Conservation (phyloP, 257 asterid genomes). For the Penstemon eatonii region DNA sequence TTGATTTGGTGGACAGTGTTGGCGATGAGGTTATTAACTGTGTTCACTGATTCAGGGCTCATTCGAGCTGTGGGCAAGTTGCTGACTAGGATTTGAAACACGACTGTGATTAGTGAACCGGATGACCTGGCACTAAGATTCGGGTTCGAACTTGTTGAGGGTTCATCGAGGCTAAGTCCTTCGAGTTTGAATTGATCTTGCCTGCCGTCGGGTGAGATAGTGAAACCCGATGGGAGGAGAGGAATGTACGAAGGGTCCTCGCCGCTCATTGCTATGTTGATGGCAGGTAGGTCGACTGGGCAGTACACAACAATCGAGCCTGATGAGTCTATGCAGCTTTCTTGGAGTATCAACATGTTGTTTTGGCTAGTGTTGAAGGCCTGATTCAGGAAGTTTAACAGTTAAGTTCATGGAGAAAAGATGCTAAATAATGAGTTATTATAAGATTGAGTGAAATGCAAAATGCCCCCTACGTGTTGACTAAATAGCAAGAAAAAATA, state of each 20-base stretch:
- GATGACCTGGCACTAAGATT: slow-evolving; percentile 21
- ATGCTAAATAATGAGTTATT: too few relatives aligned
- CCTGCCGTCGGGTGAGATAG: slow-evolving; percentile 72
- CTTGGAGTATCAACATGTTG: slow-evolving; percentile 91
- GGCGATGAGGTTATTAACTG: slow-evolving; percentile 74
- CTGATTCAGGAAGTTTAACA: slow-evolving; percentile 30
- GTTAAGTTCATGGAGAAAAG: too few relatives aligned
- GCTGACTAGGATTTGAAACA: slow-evolving; percentile 82
- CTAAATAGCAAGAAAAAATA: too few relatives aligned
- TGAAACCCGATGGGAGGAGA: slow-evolving; percentile 79
- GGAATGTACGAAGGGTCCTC: slow-evolving; percentile 83
- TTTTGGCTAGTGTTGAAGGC: slow-evolving; percentile 79
- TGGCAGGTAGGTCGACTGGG: slow-evolving; percentile 75
- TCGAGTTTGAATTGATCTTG: slow-evolving; percentile 11
- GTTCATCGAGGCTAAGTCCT: slow-evolving; percentile 30
- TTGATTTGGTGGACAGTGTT: slow-evolving; percentile 86
- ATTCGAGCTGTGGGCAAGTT: slow-evolving; percentile 70
- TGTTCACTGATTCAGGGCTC: slow-evolving; percentile 83
- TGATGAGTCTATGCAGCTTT: slow-evolving; percentile 85
- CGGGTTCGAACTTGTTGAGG: slow-evolving; percentile 54
- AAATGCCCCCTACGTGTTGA: too few relatives aligned
- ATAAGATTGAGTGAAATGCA: background rate
- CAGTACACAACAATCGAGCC: slow-evolving; percentile 78
- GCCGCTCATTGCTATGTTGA: slow-evolving; percentile 90
- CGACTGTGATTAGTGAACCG: slow-evolving; percentile 77